These are phyloP conservation scores for Citrus inodora DNA, from an alignment of 345 rosid genomes.

Conservation along the genomic window DNA sequence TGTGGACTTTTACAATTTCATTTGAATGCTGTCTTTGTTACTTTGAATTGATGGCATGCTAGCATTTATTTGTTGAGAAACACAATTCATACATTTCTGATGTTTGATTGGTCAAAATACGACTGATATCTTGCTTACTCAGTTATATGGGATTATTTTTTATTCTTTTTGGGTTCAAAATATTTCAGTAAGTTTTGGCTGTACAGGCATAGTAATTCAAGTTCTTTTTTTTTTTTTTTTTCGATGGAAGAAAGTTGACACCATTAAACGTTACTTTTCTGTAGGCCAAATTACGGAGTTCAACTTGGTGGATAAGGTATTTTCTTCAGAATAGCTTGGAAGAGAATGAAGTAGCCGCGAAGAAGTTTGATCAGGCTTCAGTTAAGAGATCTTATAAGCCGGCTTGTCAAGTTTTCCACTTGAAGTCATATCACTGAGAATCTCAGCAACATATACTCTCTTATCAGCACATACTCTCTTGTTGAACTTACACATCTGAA, in stretches of 20 bases:
- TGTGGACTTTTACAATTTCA: background rate
- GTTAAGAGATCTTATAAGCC: constrained; percentile 59
- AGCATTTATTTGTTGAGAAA: background rate
- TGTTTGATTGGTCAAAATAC: background rate
- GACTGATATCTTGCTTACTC: background rate
- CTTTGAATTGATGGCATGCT: background rate
- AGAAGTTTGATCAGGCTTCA: constrained; percentile 79
- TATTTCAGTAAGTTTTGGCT: background rate
- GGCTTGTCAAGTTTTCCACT: constrained; percentile 85
- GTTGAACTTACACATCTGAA: background rate
- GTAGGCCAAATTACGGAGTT: constrained; percentile 86
- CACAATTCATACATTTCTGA: background rate
- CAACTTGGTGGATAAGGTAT: constrained; percentile 84
- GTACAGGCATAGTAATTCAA: background rate
- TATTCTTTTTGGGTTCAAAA: background rate
- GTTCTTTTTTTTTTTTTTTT: background rate
- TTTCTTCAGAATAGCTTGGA: constrained; percentile 58
- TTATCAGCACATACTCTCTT: background rate
- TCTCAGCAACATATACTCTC: background rate
- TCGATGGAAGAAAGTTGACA: background rate
- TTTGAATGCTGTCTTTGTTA: background rate
- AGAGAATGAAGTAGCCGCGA: constrained; percentile 60
- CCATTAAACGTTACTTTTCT: constrained; percentile 5
- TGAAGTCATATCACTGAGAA: constrained; percentile 46
- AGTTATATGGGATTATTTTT: background rate